Conservation (phyloP, 768 basidiomycete species). For the Tephrocybe rancida region DNA sequence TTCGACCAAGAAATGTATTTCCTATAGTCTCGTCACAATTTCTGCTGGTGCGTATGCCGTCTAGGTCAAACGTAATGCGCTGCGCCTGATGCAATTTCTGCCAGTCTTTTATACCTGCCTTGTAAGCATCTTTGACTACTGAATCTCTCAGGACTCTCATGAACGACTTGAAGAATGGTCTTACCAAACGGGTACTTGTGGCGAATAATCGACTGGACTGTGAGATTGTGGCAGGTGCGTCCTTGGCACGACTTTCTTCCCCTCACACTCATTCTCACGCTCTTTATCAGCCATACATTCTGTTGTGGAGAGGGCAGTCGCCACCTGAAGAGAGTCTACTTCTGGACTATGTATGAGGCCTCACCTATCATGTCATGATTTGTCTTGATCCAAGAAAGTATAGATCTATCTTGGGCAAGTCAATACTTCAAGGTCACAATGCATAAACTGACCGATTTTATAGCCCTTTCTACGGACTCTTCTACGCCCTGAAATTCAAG, state of each 20-base stretch:
- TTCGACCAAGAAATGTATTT: slow-evolving; percentile 53
- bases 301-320: slow-evolving; percentile 52
- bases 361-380: not conserved
- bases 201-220: slow-evolving; percentile 52
- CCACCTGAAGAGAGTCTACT: slow-evolving; percentile 62
- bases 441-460: slow-evolving; percentile 7
- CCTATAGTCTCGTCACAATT: slow-evolving; percentile 49
- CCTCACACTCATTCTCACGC: slow-evolving; percentile 9
- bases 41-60: slow-evolving; percentile 34
- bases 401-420: slow-evolving; percentile 47
- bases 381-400: not conserved
- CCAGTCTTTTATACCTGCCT: slow-evolving; percentile 64
- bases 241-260: not conserved
- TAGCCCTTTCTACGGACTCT: slow-evolving; percentile 47
- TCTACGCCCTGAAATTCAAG: slow-evolving; percentile 48
- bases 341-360: slow-evolving; percentile 58
- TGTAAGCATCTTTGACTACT: slow-evolving; percentile 28
- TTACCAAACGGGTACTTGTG: slow-evolving; percentile 53
- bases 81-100: not conserved
- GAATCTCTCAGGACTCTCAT: not conserved
- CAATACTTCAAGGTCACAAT: slow-evolving; percentile 6
- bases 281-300: slow-evolving; percentile 53
- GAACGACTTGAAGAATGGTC: slow-evolving; percentile 35
- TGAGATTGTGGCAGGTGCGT: slow-evolving; percentile 61
- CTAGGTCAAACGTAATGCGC: not conserved